Base-by-base conservation (phyloP, 768 basidiomycete genomes). In the Suillus variegatus region DNA sequence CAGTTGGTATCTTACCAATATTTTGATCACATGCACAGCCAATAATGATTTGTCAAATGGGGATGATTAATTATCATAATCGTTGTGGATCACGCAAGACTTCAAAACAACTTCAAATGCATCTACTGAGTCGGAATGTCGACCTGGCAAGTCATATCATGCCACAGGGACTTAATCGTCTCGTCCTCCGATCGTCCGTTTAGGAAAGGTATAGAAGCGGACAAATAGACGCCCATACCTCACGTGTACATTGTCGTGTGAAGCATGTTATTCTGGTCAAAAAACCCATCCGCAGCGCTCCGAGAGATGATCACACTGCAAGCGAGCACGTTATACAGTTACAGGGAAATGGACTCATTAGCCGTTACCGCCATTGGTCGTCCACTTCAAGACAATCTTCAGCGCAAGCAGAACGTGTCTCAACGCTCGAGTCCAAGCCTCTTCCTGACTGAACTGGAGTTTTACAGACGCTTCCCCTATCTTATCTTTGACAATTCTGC, bases 401-500 rank as follows among this genome's bases (percentile, higher is more conserved):
- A 96, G 82, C 22, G 93, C 94, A 25, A 95, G 84, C 64, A 97
- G 82, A 65, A 99, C 93, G 71, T 97, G 95, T 40, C 94, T 85
- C 71, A 99, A 80, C 5, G 95, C 94, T 65, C 94, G 88, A 28
- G 97, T 98, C 97, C 97, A 99, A 0, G 88, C 84, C 72, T 99
- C 97, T 74, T 99, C 97, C 71, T 94, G 93, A 69, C 91, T 92
- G 76, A 97, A 97, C 73, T 96, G 95, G 4, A 96, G 81, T 77
- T 96, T 95, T 68, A 99, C 92, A 1, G 94, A 95, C 20, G 93
- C 91, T 63, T 97, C 95, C 8, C 95, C 96, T 63, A 99, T 99
- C 79, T 91, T 94, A 78, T 99, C 97, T 77, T 94, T 98, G 49
- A 83, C 81, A 62, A 99, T 88, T 72, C 97, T 97, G 52, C 35